A percentile compares a stretch with the other conserved stretches of the same genome.
These are phyloP conservation scores for Leccinum holopus DNA, from an alignment of 1,284 basidiomycete genomes.

Conservation along the genomic window DNA sequence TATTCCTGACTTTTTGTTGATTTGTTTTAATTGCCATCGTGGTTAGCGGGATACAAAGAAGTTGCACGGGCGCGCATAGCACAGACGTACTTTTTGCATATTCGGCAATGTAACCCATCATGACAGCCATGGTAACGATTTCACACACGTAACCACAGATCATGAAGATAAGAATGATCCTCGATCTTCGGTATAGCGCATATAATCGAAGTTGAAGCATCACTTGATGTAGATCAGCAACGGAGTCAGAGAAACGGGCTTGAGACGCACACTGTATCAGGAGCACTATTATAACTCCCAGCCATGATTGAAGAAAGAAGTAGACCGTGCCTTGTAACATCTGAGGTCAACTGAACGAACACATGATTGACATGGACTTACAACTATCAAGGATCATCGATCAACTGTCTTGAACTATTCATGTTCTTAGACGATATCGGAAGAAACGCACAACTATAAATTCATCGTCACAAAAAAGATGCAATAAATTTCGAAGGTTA, in stretches of 20 bases:
- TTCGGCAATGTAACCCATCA: constrained; percentile 2
- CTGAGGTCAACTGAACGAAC: background rate
- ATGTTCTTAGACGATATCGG: background rate
- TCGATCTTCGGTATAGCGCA: constrained; percentile 18
- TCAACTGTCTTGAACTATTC: background rate
- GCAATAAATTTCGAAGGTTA: background rate
- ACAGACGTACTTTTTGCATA: constrained; percentile 7
- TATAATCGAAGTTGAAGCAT: constrained; percentile 20
- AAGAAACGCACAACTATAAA: constrained; percentile 17
- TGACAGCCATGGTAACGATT: constrained; percentile 4
- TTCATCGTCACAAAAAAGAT: background rate
- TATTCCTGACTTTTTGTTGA: constrained; percentile 8
- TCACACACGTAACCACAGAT: constrained; percentile 16
- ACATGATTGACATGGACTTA: constrained; percentile 1
- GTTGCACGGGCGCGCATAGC: background rate
- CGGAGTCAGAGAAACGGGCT: background rate
- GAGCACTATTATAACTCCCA: constrained; percentile 1
- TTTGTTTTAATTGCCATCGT: background rate
- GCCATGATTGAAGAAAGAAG: constrained; percentile 1
- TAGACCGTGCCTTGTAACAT: background rate
- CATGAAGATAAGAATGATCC: constrained; percentile 16
- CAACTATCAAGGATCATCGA: constrained; percentile 5
- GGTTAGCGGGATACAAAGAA: background rate
- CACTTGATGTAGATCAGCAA: constrained; percentile 13
- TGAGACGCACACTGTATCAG: constrained; percentile 18